phyloP scores from a whole-genome alignment of 2,329 filamentous ascomycete genomes.

The Calonectria pseudoturangicola region DNA sequence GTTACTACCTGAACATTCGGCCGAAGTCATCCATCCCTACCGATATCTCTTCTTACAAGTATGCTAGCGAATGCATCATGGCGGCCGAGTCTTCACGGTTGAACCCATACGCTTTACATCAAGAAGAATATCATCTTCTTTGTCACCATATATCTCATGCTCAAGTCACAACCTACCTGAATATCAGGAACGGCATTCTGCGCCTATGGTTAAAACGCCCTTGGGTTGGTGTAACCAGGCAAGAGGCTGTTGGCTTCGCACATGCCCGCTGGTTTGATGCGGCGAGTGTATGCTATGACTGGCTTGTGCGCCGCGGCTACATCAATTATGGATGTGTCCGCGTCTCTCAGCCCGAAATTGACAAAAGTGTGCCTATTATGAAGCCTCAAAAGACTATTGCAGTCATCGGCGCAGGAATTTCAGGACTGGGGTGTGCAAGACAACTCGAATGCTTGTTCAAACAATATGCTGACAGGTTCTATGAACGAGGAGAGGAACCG shows the following conservation, averaged over 20 bases:
- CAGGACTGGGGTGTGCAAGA: slow-evolving; percentile 92
- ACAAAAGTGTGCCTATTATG: slow-evolving; percentile 59
- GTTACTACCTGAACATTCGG: slow-evolving; percentile 74
- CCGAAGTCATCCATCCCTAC: slow-evolving; percentile 90
- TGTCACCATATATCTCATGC: slow-evolving; percentile 88
- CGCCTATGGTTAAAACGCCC: slow-evolving; percentile 93
- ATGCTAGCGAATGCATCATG: slow-evolving; percentile 92
- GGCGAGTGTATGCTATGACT: slow-evolving; percentile 92
- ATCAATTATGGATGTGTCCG: slow-evolving; percentile 97
- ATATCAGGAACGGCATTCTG: slow-evolving; percentile 95
- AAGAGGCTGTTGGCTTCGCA: slow-evolving; percentile 93
- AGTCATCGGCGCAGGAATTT: slow-evolving; percentile 94
- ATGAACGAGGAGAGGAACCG: slow-evolving; percentile 77
- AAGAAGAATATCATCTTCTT: slow-evolving; percentile 87
- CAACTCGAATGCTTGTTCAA: slow-evolving; percentile 91
- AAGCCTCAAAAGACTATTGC: slow-evolving; percentile 83
- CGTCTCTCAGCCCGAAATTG: slow-evolving; percentile 67
- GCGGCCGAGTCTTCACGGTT: slow-evolving; percentile 93
- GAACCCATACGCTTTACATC: slow-evolving; percentile 91
- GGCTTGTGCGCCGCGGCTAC: slow-evolving; percentile 92
- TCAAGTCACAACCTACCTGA: slow-evolving; percentile 96
- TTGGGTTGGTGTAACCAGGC: slow-evolving; percentile 84
- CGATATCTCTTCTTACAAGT: slow-evolving; percentile 82
- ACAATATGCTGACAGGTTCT: slow-evolving; percentile 83
- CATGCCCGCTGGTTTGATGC: slow-evolving; percentile 92